Percentiles rank a stretch among this genome's conserved stretches.
Evolutionary conservation across 179 eudicot genomes (phyloP).

Genomic region (Silene coronaria): DNA sequence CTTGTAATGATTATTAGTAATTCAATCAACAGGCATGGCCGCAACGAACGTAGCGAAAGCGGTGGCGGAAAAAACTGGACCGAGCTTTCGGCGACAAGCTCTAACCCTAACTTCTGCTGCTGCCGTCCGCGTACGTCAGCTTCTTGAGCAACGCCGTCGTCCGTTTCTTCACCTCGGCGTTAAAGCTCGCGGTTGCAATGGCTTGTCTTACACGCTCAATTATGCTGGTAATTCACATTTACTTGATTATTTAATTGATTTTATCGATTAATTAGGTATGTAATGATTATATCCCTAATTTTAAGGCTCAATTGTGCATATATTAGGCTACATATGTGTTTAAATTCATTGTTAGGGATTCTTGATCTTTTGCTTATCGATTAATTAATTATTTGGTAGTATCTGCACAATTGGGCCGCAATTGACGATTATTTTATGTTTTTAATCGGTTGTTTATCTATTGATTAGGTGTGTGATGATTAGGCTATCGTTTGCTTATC

Average conservation of each 20-base stretch:
- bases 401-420: no score
- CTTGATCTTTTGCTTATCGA: no score
- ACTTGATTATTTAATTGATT: background rate
- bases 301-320: background rate
- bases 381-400: no score
- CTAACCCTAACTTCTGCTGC: slow-evolving; percentile 60
- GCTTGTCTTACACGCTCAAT: slow-evolving; percentile 87
- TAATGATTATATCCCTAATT: background rate
- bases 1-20: background rate
- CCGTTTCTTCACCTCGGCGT: slow-evolving; percentile 73
- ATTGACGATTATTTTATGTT: background rate
- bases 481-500: background rate
- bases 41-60: slow-evolving; percentile 30
- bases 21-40: slow-evolving; percentile 4
- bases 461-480: background rate
- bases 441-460: background rate
- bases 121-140: slow-evolving; percentile 61
- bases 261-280: no score
- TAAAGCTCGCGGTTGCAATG: slow-evolving; percentile 94
- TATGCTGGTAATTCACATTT: slow-evolving; percentile 54
- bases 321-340: background rate
- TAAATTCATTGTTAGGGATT: background rate
- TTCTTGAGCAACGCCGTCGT: slow-evolving; percentile 73
- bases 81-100: slow-evolving; percentile 50
- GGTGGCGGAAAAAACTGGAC: slow-evolving; percentile 29